Conservation (phyloP, 495 filamentous ascomycete genomes). For the Chlorociboria aeruginascens region DNA sequence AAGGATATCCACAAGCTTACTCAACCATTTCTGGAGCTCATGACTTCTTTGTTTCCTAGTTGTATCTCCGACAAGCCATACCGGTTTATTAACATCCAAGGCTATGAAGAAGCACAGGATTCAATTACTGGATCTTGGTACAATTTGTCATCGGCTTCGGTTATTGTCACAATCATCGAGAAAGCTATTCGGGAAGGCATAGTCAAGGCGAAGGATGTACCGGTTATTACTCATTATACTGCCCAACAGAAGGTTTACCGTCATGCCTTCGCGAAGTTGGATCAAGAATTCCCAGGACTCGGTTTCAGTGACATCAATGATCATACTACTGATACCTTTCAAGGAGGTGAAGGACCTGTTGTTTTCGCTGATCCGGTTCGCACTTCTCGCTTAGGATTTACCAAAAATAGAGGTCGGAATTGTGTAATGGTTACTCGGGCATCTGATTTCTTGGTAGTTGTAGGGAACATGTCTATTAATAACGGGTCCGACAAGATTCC, state of each 20-base stretch:
- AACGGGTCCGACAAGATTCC: neutral
- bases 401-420: neutral
- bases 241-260: neutral
- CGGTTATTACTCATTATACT: neutral
- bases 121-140: neutral
- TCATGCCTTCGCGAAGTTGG: neutral
- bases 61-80: neutral
- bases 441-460: neutral
- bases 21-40: neutral
- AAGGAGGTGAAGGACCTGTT: neutral
- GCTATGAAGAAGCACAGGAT: neutral
- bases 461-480: neutral
- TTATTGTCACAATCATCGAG: neutral
- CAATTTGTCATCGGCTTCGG: neutral
- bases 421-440: neutral
- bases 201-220: neutral
- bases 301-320: neutral
- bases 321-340: neutral
- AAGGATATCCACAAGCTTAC: neutral
- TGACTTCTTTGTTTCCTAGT: neutral
- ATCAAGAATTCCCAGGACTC: neutral
- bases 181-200: neutral
- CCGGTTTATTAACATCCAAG: neutral
- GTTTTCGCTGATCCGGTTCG: neutral
- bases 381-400: neutral